Conservation (phyloP, 257 asterid species). For the Ajuga chamaepitys region DNA sequence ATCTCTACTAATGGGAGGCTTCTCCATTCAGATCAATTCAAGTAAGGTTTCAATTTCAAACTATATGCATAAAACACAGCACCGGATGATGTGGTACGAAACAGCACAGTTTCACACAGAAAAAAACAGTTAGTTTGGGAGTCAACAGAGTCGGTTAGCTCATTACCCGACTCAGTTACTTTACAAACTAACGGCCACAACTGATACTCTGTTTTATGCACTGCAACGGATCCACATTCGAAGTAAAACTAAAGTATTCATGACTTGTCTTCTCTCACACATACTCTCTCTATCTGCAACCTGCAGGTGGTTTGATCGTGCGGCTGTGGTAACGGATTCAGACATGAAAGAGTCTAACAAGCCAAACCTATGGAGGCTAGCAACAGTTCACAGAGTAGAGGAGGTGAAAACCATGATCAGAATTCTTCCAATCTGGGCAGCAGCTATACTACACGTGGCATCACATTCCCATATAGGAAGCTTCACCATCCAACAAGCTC, state of each 20-base stretch:
- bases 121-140: no score
- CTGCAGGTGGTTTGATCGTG: conserved; percentile 69
- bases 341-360: conserved; percentile 29
- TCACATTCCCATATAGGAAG: conserved; percentile 52
- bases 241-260: neutral
- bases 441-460: conserved; percentile 51
- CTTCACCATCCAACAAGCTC: conserved; percentile 74
- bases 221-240: no score
- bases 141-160: no score
- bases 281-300: neutral
- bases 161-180: no score
- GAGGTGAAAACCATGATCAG: conserved; percentile 66
- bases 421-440: conserved; percentile 64
- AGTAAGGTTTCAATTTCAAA: conserved; percentile 31
- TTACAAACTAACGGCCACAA: no score
- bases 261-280: no score
- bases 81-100: no score
- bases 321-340: conserved; percentile 38
- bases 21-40: conserved; percentile 60
- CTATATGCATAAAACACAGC: no score
- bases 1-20: conserved; percentile 57
- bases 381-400: conserved; percentile 73
- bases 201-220: no score
- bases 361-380: conserved; percentile 66
- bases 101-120: no score